Percentiles rank a stretch among this genome's conserved stretches.
These are phyloP conservation scores for Pseudogymnoascus sp. DNA, from an alignment of 2,329 filamentous ascomycete species.

Conservation along the genomic window DNA sequence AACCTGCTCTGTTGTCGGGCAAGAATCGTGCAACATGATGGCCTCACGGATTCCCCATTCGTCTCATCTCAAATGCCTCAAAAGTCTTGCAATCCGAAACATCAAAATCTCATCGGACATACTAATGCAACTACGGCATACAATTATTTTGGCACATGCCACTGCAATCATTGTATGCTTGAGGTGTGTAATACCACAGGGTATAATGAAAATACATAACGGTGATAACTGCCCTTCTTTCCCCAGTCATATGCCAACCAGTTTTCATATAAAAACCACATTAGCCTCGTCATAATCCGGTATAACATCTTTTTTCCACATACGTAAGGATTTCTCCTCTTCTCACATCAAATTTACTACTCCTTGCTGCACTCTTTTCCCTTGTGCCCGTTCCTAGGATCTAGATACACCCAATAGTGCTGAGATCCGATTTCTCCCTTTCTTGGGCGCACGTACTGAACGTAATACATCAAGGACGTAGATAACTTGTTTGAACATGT, in stretches of 20 bases:
- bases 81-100: background rate
- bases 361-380: background rate
- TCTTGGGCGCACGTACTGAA: background rate
- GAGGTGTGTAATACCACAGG: background rate
- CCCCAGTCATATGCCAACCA: background rate
- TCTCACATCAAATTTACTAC: background rate
- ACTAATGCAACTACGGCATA: background rate
- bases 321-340: background rate
- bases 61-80: background rate
- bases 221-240: background rate
- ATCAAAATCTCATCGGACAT: background rate
- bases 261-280: background rate
- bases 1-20: background rate
- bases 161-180: background rate
- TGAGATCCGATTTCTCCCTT: background rate
- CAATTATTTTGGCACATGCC: background rate
- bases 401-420: background rate
- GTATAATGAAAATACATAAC: background rate
- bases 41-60: background rate
- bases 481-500: background rate
- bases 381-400: background rate
- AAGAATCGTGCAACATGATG: background rate
- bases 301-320: background rate
- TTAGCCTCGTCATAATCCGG: background rate
- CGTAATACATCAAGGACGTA: background rate